Evolutionary conservation across 2,329 filamentous ascomycete species (phyloP).

Genomic region (Phoma herbarum): DNA sequence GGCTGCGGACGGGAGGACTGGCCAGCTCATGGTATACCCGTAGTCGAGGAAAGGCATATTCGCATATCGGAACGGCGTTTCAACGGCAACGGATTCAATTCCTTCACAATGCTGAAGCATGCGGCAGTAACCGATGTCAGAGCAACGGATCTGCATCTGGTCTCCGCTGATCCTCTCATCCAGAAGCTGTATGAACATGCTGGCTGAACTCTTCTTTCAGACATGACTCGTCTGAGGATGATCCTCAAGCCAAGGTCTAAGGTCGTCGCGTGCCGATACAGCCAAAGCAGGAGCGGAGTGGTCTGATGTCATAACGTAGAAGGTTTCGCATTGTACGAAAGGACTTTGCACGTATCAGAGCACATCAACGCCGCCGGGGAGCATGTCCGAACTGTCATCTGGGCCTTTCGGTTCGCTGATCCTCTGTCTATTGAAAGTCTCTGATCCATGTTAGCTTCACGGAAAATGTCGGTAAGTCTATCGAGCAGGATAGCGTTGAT

Average conservation of each 20-base stretch:
- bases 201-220: neutral
- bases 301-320: constrained; percentile 9
- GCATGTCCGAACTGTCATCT: constrained; percentile 3
- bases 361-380: constrained; percentile 3
- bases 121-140: neutral
- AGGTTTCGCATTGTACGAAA: neutral
- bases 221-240: neutral
- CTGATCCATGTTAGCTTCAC: neutral
- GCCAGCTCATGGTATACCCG: neutral
- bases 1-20: neutral
- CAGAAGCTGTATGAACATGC: neutral
- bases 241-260: neutral
- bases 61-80: neutral
- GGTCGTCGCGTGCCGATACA: constrained; percentile 1
- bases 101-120: neutral
- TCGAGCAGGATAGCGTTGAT: constrained; percentile 3
- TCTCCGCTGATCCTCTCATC: neutral
- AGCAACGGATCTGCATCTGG: neutral
- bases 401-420: constrained; percentile 1
- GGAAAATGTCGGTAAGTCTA: constrained; percentile 6
- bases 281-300: neutral
- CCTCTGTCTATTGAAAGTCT: neutral
- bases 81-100: neutral
- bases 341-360: constrained; percentile 5
- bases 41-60: neutral